Evolutionary conservation across 257 asterid genomes (phyloP), one percentile per base, ranked within the genome.

Genomic region (Lycium barbarum): DNA sequence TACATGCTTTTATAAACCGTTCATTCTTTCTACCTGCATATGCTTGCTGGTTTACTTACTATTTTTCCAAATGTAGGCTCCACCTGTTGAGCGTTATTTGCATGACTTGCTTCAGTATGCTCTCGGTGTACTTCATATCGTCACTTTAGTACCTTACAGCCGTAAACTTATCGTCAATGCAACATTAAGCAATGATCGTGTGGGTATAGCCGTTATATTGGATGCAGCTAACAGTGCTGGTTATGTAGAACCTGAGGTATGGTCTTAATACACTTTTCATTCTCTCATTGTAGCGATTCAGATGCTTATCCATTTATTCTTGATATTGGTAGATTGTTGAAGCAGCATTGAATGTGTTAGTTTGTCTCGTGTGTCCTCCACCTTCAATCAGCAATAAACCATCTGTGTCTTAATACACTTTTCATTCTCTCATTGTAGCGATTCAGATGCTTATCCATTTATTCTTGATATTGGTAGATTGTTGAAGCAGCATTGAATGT

Each of bases 311-410:
- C 78, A 43, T 61, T 43, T 68, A 53, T 76, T 9, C 14, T 49
- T 38, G 18, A 55, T 86, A 82, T 85, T 90, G 80, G 83, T 93
- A 97, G 99, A 95, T 97, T 86, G 96, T 97, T 84, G 98, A 93
- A 90, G 97, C 98, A 7, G 98, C 99, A 36, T 84, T 97, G 88
- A 92, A 91, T 86, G 92, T 95, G 85, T 89, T 95, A 87, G 95
- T 97, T 87, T 95, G 94, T 88, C 97, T 97, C 67, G 99, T 97
- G 22, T 97, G 99, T 87, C 98, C 99, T 83, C 98, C 99, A 76
- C 99, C 99, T 84, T 95, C 99, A 85, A 95, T 97, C 86, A 95
- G 99, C 93, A 93, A 94, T 86, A 97, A 94, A 89, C 93, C 99
- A 70, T 88, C 94, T 86, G 87, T 89, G 59, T 71, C 82, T 72